These are phyloP conservation scores for Paradendryphiella salina DNA, from an alignment of 2,329 filamentous ascomycete genomes.

Conservation along the genomic window DNA sequence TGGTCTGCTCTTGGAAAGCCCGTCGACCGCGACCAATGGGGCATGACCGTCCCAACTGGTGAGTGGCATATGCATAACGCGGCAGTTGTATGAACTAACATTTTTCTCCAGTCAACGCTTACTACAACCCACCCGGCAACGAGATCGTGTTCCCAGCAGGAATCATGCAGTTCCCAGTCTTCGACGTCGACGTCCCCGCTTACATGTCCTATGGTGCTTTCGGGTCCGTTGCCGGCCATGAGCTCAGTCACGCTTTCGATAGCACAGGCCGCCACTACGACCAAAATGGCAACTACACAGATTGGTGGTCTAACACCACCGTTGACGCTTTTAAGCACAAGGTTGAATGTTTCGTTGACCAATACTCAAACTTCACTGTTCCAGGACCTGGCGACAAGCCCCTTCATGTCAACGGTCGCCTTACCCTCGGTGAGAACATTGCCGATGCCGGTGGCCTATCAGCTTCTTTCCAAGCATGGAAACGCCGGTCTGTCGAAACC, in stretches of 20 bases:
- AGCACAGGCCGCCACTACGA: slow-evolving; percentile 67
- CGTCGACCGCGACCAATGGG: slow-evolving; percentile 63
- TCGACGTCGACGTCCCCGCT: slow-evolving; percentile 63
- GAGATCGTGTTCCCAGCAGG: slow-evolving; percentile 71
- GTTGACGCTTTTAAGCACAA: slow-evolving; percentile 61
- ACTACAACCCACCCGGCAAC: slow-evolving; percentile 67
- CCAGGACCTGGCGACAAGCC: slow-evolving; percentile 59
- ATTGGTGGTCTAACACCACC: slow-evolving; percentile 68
- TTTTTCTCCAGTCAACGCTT: slow-evolving; percentile 57
- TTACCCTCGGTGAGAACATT: slow-evolving; percentile 71
- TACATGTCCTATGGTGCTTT: slow-evolving; percentile 72
- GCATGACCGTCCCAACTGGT: slow-evolving; percentile 59
- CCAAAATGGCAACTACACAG: slow-evolving; percentile 64
- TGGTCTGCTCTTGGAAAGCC: slow-evolving; percentile 65
- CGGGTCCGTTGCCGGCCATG: slow-evolving; percentile 68
- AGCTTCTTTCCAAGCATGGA: slow-evolving; percentile 68
- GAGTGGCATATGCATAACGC: neutral
- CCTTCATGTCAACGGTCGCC: slow-evolving; percentile 64
- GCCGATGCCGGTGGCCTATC: slow-evolving; percentile 69
- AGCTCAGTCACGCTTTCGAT: slow-evolving; percentile 72
- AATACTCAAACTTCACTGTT: slow-evolving; percentile 66
- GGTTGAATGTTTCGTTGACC: slow-evolving; percentile 68
- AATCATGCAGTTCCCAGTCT: slow-evolving; percentile 69
- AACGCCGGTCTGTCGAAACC: slow-evolving; percentile 58
- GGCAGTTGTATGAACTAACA: neutral